A percentile compares a stretch with the other conserved stretches of the same genome.
These are phyloP conservation scores for Nyssa sinensis DNA, from an alignment of 148 eudicot species.

Conservation along the genomic window DNA sequence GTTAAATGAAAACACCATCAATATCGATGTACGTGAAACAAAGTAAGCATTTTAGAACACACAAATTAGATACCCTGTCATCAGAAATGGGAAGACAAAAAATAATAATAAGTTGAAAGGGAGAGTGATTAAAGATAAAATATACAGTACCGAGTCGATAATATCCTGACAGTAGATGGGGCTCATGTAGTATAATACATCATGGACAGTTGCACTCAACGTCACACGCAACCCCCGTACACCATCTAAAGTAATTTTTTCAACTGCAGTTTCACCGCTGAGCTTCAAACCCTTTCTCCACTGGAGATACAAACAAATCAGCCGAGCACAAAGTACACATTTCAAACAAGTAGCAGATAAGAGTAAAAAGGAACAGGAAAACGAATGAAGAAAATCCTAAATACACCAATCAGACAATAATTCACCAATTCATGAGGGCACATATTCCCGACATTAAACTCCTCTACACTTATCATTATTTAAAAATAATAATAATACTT, in stretches of 20 bases:
- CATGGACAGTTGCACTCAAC: conserved; percentile 96
- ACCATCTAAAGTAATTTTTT: conserved; percentile 77
- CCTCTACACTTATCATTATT: too few relatives aligned
- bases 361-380: background rate
- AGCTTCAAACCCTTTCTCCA: conserved; percentile 95
- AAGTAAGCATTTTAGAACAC: background rate
- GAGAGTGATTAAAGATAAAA: conserved; percentile 6
- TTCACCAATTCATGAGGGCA: too few relatives aligned
- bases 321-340: background rate
- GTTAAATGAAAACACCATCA: too few relatives aligned
- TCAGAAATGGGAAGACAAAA: background rate
- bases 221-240: conserved; percentile 83
- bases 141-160: conserved; percentile 70
- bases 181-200: conserved; percentile 98
- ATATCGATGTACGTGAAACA: too few relatives aligned
- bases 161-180: conserved; percentile 98
- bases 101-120: conserved; percentile 6
- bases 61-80: background rate
- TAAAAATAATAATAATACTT: too few relatives aligned
- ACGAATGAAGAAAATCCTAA: background rate
- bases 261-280: conserved; percentile 93
- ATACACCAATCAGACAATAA: too few relatives aligned
- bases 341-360: background rate
- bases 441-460: too few relatives aligned
- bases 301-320: conserved; percentile 33